Evolutionary conservation across 2,329 filamentous ascomycete genomes (phyloP).

Genomic region (Corinectria fuckeliana): DNA sequence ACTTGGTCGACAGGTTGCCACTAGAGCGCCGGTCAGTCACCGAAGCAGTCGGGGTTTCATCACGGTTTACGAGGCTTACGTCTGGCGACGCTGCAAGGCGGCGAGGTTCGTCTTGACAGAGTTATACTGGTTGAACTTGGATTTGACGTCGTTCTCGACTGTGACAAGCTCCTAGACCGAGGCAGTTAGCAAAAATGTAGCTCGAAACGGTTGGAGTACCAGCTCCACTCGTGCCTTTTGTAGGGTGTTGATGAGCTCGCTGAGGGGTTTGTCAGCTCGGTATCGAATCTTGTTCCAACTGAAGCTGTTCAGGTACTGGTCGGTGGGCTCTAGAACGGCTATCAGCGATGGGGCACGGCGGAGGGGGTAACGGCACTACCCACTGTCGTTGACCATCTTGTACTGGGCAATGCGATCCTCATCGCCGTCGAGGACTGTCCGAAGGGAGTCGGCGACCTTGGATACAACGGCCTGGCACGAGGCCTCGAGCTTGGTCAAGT

Average conservation of each 20-base stretch:
- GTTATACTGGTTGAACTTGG: constrained; percentile 95
- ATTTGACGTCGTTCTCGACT: constrained; percentile 94
- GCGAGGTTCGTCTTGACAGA: constrained; percentile 84
- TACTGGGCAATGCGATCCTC: constrained; percentile 83
- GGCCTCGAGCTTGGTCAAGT: constrained; percentile 84
- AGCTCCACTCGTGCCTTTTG: constrained; percentile 71
- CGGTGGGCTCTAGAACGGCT: constrained; percentile 77
- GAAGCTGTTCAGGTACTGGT: constrained; percentile 89
- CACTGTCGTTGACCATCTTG: constrained; percentile 94
- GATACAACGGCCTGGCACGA: constrained; percentile 81
- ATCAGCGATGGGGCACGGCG: constrained; percentile 32
- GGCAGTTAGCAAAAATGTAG: constrained; percentile 11
- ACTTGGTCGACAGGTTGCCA: constrained; percentile 93
- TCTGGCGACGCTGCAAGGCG: constrained; percentile 84
- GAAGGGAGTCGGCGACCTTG: constrained; percentile 88
- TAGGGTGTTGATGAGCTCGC: constrained; percentile 84
- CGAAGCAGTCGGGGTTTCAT: neutral
- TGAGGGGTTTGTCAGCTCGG: constrained; percentile 86
- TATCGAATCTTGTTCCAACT: constrained; percentile 99
- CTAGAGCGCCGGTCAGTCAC: constrained; percentile 49
- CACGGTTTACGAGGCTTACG: constrained; percentile 56
- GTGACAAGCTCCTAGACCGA: constrained; percentile 76
- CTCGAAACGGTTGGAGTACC: neutral
- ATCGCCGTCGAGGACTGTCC: constrained; percentile 81
- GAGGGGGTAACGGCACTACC: constrained; percentile 42